Evolutionary conservation across 1,139 yeast genomes (phyloP), one percentile per base, ranked within the genome.

Genomic region (Yamadazyma triangularis): DNA sequence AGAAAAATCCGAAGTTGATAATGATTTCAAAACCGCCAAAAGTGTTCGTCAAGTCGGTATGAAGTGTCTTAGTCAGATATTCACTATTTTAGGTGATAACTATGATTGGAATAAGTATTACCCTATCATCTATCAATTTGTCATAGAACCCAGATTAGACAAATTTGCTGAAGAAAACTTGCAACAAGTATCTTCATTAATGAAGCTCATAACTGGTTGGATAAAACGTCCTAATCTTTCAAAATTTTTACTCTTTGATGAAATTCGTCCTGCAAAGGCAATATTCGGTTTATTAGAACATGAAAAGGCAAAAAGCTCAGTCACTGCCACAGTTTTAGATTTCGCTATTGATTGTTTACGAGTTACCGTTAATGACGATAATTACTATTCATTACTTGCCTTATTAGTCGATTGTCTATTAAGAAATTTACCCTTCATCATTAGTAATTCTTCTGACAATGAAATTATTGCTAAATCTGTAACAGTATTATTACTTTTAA

Each of bases 111-210:
- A 55, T 8, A 49, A 54, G 1, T 74, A 74, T 45, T 69, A 76
- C 29, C 64, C 65, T 4, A 45, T 60, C 2, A 70, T 91, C 9
- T 81, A 73, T 47, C 51, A 59, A 3, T 50, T 62, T 25, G 62
- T 88, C 23, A 61, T 91, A n/a, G 47, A 51, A 14, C 89, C 95
- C 9, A 74, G 93, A 47, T 63, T 91, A 45, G 60, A 44, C 1
- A 64, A 70, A 15, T 88, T 89, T 53, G 81, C 83, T 3, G 69
- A 61, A 25, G 95, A 85, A 46, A 89, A 89, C 50, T 63, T 84
- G 27, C 94, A 87, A 48, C 88, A 81, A 47, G 81, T 89, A 1
- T 87, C 96, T 0, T 74, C 95, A 0, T 55, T 89, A 29, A 63
- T 89, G 73, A 73, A 66, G 35, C 54, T 87, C n/a, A 73, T 89